Base-by-base conservation (phyloP, 208 protist species). In the Tritrichomonas musculus region DNA sequence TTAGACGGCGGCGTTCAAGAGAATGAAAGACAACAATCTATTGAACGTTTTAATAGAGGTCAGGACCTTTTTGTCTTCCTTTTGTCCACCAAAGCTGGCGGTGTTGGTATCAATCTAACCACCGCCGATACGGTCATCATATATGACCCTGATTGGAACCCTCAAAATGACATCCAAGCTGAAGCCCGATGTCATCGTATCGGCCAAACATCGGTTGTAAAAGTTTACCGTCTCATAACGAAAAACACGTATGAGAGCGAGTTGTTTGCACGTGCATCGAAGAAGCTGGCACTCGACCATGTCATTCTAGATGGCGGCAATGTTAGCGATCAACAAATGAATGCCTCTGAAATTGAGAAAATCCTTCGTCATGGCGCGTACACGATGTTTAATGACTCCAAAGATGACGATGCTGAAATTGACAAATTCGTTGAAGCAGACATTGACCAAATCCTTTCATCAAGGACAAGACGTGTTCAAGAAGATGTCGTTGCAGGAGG, bases 111-210 rank as follows among this genome's bases (percentile, higher is more conserved):
- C 93, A 97, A 97, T 94, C 66, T 97, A 44, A 96, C 95, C 0
- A 94, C 96, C 1, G 96, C 96, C 20, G 95, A 97, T 82, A 97
- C 96, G 30, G 96, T 97, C 44, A 96, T 97, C 73, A 96, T 97
- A 41, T 96, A 97, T 64, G 97, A 97, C 92, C 94, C 93, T 44
- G 97, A 99, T 95, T 99, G 97, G 97, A 99, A 99, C 95, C 98
- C 98, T n/a, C 98, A 99, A 94, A 96, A 98, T 53, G 98, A 99
- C 95, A 95, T 98, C 17, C 98, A 99, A 95, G 98, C 98, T 25
- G 96, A 97, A 60, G 98, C 98, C 57, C 96, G 98, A 20, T 96
- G 96, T 13, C 98, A 99, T 94, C 96, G 98, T 92, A 98, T 99
- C 69, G 98, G 98, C 0, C 98, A 99, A 94, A 98, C 94, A 11